Evolutionary conservation across 352 stramenopile genomes (phyloP), one percentile per base, ranked within the genome.

Genomic region (Globisporangium barbulae): DNA sequence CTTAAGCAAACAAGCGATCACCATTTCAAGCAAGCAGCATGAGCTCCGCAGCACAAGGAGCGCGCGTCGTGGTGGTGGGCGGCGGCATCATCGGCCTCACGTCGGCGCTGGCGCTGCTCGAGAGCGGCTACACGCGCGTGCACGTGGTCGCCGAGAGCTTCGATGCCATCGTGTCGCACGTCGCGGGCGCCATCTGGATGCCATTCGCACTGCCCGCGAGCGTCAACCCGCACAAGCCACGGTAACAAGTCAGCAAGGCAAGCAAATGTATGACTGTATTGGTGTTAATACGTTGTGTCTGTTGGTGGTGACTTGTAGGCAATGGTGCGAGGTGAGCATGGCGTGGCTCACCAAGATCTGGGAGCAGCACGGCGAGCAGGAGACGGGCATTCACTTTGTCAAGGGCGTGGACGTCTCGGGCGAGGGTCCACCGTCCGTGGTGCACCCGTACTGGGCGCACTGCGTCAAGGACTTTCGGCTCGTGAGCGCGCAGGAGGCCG

Each of bases 181-280:
- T 88, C 7, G 83, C 83, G 10, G 82, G 82, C n/a, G 82, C 79
- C 5, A 75, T 91, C 35, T 91, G 80, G 82, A 86, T 88, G 74
- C 82, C 82, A 1, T 91, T 91, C 60, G 81, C 81, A 48, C 60
- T 90, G 31, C 76, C 77, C 0, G 47, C 69, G 12, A 65, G 74
- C 64, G 61, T 65, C 2, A 71, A 81, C 53, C 55, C 71, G 10
- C 35, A 79, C 22, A 73, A 71, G 47, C 76, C 76, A 19, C 67
- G 61, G 82, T 89, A 47, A 47, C 41, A 47, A 47, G 17, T 17
- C 21, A 47, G 9, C 15, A 19, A 47, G 19, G 5, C 17, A 45
- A 45, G 39, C 35, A 41, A 41, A 61, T 48, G 17, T 7, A 6
- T 6, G 17, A 10, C 22, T 31, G n/a, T 15, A 37, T 61, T 47